These are phyloP conservation scores for Rhizoclosmatium globosum DNA, from an alignment of 192 early-diverging fungal genomes.

Conservation along the genomic window DNA sequence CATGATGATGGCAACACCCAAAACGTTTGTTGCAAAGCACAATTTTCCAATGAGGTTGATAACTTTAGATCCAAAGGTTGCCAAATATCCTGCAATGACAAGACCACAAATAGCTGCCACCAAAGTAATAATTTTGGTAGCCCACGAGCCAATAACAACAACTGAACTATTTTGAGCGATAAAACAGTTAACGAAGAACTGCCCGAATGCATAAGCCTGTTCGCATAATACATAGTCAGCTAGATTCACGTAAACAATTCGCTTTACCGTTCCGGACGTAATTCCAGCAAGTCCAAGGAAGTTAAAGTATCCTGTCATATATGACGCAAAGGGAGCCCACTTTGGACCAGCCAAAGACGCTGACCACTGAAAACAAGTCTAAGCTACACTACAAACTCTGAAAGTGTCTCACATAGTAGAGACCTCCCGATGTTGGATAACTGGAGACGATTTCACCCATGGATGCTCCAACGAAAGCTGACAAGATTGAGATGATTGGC, in stretches of 20 bases:
- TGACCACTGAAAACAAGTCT: constrained; percentile 14
- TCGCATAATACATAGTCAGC: too few relatives aligned
- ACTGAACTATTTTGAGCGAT: constrained; percentile 12
- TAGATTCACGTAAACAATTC: too few relatives aligned
- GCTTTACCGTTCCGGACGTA: constrained; percentile 20
- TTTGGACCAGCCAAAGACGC: constrained; percentile 31
- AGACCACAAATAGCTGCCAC: constrained; percentile 18
- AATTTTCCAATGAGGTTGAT: constrained; percentile 28
- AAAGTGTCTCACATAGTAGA: constrained; percentile 39
- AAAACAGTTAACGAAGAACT: constrained; percentile 39
- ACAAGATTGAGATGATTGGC: constrained; percentile 35
- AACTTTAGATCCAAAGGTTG: constrained; percentile 11
- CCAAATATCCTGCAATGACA: constrained; percentile 12
- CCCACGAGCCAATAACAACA: background rate
- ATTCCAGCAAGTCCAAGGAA: constrained; percentile 31
- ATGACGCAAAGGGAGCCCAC: constrained; percentile 36
- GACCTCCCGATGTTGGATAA: constrained; percentile 38
- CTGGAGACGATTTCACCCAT: constrained; percentile 40
- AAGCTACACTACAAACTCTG: background rate
- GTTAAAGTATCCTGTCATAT: constrained; percentile 43
- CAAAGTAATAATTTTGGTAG: constrained; percentile 26
- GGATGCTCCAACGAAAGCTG: constrained; percentile 35
- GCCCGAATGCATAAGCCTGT: constrained; percentile 40
- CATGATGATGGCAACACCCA: constrained; percentile 25
- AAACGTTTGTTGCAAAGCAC: constrained; percentile 33